Evolutionary conservation across 1,284 basidiomycete species (phyloP).

Genomic region (Puccinia triticina): DNA sequence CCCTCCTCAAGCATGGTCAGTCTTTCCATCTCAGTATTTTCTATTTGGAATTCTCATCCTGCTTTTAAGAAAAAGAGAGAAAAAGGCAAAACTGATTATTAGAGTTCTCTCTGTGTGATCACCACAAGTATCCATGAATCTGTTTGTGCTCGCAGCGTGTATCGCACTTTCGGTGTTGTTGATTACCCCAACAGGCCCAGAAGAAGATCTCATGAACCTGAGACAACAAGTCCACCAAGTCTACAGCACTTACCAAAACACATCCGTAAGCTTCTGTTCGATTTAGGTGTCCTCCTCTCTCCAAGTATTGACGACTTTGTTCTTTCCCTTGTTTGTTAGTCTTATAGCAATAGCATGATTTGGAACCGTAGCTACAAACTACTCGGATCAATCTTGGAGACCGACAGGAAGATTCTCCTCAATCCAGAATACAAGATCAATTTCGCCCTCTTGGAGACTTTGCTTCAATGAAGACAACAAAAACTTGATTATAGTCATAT

Average conservation of each 20-base stretch:
- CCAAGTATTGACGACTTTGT: background rate
- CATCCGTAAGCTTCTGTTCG: background rate
- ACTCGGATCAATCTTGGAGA: constrained; percentile 13
- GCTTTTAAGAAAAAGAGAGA: background rate
- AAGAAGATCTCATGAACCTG: background rate
- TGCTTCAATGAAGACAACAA: constrained; percentile 4
- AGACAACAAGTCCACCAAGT: background rate
- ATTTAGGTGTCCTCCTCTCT: background rate
- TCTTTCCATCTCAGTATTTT: background rate
- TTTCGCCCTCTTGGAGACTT: constrained; percentile 7
- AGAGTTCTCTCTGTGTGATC: background rate
- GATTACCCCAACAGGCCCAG: background rate
- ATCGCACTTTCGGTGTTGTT: constrained; percentile 17
- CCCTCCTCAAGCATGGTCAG: constrained; percentile 29
- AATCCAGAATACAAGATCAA: constrained; percentile 13
- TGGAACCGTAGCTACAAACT: constrained; percentile 13
- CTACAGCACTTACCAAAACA: background rate
- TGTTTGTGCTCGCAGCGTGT: constrained; percentile 16
- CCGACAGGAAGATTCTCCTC: background rate
- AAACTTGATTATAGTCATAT: no score
- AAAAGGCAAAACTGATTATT: background rate
- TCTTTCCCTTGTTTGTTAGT: background rate
- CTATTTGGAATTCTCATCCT: background rate
- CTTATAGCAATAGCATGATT: background rate
- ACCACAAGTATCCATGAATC: constrained; percentile 17